These are phyloP conservation scores for Nakazawaea anatomiae DNA, from an alignment of 805 yeast species.

Conservation along the genomic window DNA sequence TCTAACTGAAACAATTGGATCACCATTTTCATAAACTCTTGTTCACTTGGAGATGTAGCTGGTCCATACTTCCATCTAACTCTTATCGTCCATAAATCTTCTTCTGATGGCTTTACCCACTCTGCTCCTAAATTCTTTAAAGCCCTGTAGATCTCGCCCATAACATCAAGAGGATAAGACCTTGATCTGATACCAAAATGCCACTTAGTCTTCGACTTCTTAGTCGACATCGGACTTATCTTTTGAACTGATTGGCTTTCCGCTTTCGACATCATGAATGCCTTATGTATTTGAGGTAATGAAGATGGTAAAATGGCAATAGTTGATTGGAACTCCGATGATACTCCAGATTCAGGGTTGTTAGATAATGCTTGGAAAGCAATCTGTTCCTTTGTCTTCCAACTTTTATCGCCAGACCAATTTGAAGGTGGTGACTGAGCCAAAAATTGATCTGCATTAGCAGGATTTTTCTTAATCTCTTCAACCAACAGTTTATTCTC, in stretches of 20 bases:
- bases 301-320: conserved; percentile 93
- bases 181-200: conserved; percentile 96
- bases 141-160: conserved; percentile 97
- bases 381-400: conserved; percentile 7
- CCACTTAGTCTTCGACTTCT: conserved; percentile 94
- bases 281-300: conserved; percentile 89
- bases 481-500: conserved; percentile 70
- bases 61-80: conserved; percentile 86
- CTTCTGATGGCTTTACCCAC: conserved; percentile 94
- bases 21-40: conserved; percentile 90
- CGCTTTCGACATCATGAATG: conserved; percentile 72
- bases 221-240: conserved; percentile 47
- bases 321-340: conserved; percentile 62
- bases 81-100: conserved; percentile 91
- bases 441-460: conserved; percentile 51
- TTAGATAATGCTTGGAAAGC: conserved; percentile 39
- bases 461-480: conserved; percentile 51
- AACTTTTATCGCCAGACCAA: conserved; percentile 7
- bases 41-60: conserved; percentile 15
- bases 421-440: conserved; percentile 52
- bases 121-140: conserved; percentile 91
- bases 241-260: conserved; percentile 24
- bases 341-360: conserved; percentile 32
- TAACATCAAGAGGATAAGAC: conserved; percentile 94
- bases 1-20: conserved; percentile 94